A percentile compares a stretch with the other conserved stretches of the same genome.
Evolutionary conservation across 768 basidiomycete genomes (phyloP).

Genomic region (Grammothele lineata): DNA sequence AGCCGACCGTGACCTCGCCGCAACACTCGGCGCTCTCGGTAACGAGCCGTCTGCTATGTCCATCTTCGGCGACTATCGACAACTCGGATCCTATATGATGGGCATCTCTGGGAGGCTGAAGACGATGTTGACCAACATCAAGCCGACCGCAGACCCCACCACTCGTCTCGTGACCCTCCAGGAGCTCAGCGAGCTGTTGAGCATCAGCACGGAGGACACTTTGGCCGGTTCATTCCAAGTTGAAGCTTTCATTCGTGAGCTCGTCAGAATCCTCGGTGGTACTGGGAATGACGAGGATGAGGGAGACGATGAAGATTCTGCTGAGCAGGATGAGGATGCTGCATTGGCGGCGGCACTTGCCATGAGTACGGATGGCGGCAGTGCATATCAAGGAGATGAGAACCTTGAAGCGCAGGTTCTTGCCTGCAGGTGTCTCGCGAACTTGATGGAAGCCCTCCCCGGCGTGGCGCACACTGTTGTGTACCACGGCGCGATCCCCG

Average conservation of each 20-base stretch:
- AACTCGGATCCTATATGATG: slow-evolving; percentile 90
- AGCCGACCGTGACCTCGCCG: slow-evolving; percentile 36
- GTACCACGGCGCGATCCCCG: slow-evolving; percentile 96
- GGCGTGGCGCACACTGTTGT: slow-evolving; percentile 97
- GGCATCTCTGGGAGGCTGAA: slow-evolving; percentile 85
- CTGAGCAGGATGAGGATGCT: slow-evolving; percentile 77
- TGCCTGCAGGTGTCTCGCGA: slow-evolving; percentile 94
- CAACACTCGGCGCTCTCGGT: slow-evolving; percentile 33
- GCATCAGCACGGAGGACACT: slow-evolving; percentile 96
- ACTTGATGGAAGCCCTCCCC: slow-evolving; percentile 98
- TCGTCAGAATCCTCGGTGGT: slow-evolving; percentile 87
- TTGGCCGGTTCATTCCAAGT: slow-evolving; percentile 94
- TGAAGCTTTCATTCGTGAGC: slow-evolving; percentile 86
- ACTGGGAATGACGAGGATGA: slow-evolving; percentile 73
- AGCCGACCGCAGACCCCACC: slow-evolving; percentile 76
- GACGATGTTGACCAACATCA: slow-evolving; percentile 87
- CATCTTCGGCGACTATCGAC: slow-evolving; percentile 83
- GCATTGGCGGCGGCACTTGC: slow-evolving; percentile 86
- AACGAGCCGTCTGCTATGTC: slow-evolving; percentile 70
- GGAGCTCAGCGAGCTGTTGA: slow-evolving; percentile 90
- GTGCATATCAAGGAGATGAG: slow-evolving; percentile 70
- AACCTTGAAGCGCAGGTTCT: slow-evolving; percentile 92
- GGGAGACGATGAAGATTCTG: slow-evolving; percentile 60
- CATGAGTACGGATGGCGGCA: slow-evolving; percentile 66
- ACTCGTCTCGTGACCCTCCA: slow-evolving; percentile 87